A percentile compares a stretch with the other conserved stretches of the same genome.
phyloP scores from a whole-genome alignment of 371 early-diverging fungal genomes.

The Mortierella sp. region DNA sequence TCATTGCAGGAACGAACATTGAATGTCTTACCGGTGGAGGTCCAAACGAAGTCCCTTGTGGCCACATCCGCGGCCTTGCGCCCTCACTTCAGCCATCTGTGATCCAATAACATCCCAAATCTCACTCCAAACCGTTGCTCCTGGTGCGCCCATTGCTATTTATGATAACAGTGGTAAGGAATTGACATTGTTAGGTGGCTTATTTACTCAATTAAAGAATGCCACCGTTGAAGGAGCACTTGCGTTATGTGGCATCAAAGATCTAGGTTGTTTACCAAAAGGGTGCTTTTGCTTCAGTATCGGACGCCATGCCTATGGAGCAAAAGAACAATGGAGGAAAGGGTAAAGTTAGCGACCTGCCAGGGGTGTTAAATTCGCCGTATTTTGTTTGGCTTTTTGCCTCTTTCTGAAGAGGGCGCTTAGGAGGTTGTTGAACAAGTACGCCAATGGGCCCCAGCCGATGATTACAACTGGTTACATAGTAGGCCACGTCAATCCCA shows the following conservation, averaged over 20 bases:
- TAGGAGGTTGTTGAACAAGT: neutral
- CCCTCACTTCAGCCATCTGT: constrained; percentile 29
- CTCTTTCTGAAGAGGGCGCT: neutral
- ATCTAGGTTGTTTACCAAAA: constrained; percentile 22
- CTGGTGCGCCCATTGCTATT: constrained; percentile 42
- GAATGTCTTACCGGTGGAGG: constrained; percentile 33
- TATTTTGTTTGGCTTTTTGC: neutral
- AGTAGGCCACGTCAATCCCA: neutral
- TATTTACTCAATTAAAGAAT: neutral
- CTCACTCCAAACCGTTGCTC: constrained; percentile 38
- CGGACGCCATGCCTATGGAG: constrained; percentile 44
- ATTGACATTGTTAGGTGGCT: neutral
- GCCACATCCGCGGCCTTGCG: constrained; percentile 26
- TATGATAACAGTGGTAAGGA: neutral
- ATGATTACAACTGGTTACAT: neutral
- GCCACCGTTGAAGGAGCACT: neutral
- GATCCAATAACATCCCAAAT: constrained; percentile 37
- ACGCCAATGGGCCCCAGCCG: neutral
- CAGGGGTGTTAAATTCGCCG: neutral
- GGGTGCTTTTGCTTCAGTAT: constrained; percentile 53
- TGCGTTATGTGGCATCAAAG: neutral
- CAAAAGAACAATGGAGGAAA: neutral
- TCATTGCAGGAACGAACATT: neutral
- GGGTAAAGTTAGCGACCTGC: neutral
- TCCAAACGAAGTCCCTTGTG: constrained; percentile 43